These are phyloP conservation scores for Antitrichia curtipendula DNA, from an alignment of 225 moss, liverwort and hornwort species.

Conservation along the genomic window DNA sequence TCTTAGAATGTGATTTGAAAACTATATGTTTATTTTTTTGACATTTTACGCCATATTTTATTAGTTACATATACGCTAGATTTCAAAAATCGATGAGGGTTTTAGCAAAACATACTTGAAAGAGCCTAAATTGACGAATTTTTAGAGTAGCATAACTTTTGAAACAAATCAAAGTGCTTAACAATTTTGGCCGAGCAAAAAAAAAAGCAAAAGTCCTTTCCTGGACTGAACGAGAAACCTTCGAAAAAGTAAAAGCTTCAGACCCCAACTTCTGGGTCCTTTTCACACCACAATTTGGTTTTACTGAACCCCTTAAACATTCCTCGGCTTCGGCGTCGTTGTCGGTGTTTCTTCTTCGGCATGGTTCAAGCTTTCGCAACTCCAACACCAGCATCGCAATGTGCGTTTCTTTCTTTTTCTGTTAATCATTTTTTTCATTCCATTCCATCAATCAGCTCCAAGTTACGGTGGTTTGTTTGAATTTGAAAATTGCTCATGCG, in stretches of 20 bases:
- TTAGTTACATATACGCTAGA: no score
- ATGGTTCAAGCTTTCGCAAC: background rate
- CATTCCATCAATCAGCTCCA: background rate
- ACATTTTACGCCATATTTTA: no score
- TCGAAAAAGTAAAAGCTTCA: background rate
- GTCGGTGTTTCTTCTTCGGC: background rate
- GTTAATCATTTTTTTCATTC: background rate
- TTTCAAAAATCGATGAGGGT: no score
- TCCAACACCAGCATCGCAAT: background rate
- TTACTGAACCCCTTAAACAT: background rate
- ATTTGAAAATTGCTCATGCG: background rate
- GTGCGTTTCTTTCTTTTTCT: background rate
- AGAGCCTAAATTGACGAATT: no score
- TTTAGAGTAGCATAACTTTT: no score
- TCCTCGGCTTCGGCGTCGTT: background rate
- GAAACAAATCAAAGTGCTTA: no score
- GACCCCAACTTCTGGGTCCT: background rate
- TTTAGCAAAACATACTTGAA: no score
- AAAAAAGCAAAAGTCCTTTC: background rate
- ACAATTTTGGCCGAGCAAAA: background rate
- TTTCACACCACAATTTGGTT: background rate
- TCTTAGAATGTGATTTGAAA: no score
- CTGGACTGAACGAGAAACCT: background rate
- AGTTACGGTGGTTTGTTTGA: background rate
- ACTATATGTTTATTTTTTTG: no score